Evolutionary conservation across 176 grass and related monocot species (phyloP).

Genomic region (Paspalum notatum): DNA sequence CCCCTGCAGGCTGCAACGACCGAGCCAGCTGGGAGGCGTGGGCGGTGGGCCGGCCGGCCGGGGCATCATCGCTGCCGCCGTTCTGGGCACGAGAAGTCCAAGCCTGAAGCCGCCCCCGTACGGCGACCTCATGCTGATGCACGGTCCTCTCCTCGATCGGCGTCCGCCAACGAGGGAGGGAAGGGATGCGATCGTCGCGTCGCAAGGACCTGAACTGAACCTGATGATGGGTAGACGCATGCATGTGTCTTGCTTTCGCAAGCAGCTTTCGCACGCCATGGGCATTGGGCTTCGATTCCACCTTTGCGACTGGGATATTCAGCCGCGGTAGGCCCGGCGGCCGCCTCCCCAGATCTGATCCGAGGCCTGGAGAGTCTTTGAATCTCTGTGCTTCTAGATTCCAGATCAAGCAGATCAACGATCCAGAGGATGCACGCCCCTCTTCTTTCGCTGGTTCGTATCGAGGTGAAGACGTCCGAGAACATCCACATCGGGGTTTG

Average conservation of each 20-base stretch:
- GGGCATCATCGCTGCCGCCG: slow-evolving; percentile 28
- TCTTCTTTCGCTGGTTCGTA: no score
- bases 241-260: slow-evolving; percentile 1
- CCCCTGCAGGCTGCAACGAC: no score
- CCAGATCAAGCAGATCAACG: no score
- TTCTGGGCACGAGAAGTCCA: slow-evolving; percentile 30
- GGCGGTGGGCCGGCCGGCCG: not conserved
- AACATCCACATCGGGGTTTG: no score
- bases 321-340: not conserved
- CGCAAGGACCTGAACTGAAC: not conserved
- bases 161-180: not conserved
- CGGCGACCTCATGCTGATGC: not conserved
- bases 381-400: not conserved
- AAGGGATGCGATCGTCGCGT: not conserved
- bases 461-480: no score
- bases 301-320: not conserved
- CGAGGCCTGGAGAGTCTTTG: not conserved
- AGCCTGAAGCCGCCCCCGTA: slow-evolving; percentile 6
- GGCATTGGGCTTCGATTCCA: not conserved
- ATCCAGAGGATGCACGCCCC: no score
- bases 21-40: no score
- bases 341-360: not conserved
- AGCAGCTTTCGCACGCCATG: slow-evolving; percentile 14
- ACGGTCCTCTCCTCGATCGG: not conserved
- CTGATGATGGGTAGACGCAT: slow-evolving; percentile 6